A percentile compares a stretch with the other conserved stretches of the same genome.
phyloP scores from a whole-genome alignment of 2,329 filamentous ascomycete species.

The Atkinsonella texensis region DNA sequence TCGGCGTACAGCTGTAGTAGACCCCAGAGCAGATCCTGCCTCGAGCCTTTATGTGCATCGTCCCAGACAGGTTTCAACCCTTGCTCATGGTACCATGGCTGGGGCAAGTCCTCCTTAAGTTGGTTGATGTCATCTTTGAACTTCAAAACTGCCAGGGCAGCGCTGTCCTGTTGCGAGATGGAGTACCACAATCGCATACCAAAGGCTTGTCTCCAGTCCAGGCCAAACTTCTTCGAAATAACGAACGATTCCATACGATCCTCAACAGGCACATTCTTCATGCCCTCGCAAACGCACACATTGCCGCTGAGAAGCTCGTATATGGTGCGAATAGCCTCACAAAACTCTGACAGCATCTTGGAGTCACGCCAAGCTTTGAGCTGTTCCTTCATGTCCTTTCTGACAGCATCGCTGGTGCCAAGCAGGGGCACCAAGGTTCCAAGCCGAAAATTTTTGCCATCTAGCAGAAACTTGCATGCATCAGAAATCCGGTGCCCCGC shows the following conservation, averaged over 20 bases:
- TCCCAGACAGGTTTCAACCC: slow-evolving; percentile 47
- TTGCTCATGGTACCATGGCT: slow-evolving; percentile 58
- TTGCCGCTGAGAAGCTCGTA: slow-evolving; percentile 88
- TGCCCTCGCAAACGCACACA: slow-evolving; percentile 70
- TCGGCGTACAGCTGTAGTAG: slow-evolving; percentile 70
- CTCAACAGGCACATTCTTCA: slow-evolving; percentile 59
- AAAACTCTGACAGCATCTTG: slow-evolving; percentile 78
- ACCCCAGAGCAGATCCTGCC: slow-evolving; percentile 77
- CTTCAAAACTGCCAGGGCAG: slow-evolving; percentile 58
- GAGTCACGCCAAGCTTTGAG: slow-evolving; percentile 74
- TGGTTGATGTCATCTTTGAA: slow-evolving; percentile 65
- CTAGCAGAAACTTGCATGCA: slow-evolving; percentile 68
- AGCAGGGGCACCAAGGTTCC: slow-evolving; percentile 76
- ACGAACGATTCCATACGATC: slow-evolving; percentile 70
- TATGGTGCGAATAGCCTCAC: slow-evolving; percentile 68
- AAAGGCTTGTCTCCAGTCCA: slow-evolving; percentile 92
- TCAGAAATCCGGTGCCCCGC: slow-evolving; percentile 69
- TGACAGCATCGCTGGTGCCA: slow-evolving; percentile 56
- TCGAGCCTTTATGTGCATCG: slow-evolving; percentile 41
- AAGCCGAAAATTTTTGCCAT: slow-evolving; percentile 69
- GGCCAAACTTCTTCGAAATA: slow-evolving; percentile 69
- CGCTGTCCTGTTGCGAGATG: slow-evolving; percentile 52
- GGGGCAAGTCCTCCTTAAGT: slow-evolving; percentile 58
- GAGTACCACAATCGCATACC: slow-evolving; percentile 86
- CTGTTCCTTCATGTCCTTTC: slow-evolving; percentile 66